A percentile compares a stretch with the other conserved stretches of the same genome.
phyloP scores from a whole-genome alignment of 1,139 yeast species.

The Pneumocystis carinii region DNA sequence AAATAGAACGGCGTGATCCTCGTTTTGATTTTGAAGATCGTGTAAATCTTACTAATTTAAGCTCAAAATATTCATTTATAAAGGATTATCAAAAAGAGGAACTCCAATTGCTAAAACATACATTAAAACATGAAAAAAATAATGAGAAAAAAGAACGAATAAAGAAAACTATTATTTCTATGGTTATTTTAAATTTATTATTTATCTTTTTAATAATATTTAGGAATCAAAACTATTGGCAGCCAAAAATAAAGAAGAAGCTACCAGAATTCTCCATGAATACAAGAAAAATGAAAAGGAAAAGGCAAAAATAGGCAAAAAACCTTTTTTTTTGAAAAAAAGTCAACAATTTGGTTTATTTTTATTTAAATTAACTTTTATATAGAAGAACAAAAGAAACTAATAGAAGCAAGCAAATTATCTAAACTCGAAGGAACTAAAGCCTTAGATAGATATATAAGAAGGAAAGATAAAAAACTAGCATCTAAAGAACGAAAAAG shows the following conservation, averaged over 20 bases:
- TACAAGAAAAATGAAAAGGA: slow-evolving; percentile 36
- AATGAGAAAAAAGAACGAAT: slow-evolving; percentile 34
- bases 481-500: slow-evolving; percentile 73
- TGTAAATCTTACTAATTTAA: slow-evolving; percentile 50
- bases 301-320: slow-evolving; percentile 35
- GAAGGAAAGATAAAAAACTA: slow-evolving; percentile 84
- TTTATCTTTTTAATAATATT: not conserved
- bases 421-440: slow-evolving; percentile 71
- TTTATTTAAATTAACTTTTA: not conserved
- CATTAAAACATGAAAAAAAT: slow-evolving; percentile 44
- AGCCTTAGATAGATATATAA: slow-evolving; percentile 65
- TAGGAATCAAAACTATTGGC: slow-evolving; percentile 59
- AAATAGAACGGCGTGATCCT: slow-evolving; percentile 39
- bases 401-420: slow-evolving; percentile 77
- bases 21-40: slow-evolving; percentile 86
- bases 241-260: slow-evolving; percentile 60
- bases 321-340: slow-evolving; percentile 52
- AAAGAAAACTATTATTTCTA: slow-evolving; percentile 20
- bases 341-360: slow-evolving; percentile 21
- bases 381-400: slow-evolving; percentile 52
- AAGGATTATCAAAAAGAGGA: slow-evolving; percentile 74
- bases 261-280: slow-evolving; percentile 40
- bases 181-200: slow-evolving; percentile 2
- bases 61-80: slow-evolving; percentile 61
- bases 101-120: slow-evolving; percentile 40